Evolutionary conservation across 2,329 filamentous ascomycete species (phyloP).

Genomic region (Trichoderma arundinaceum): DNA sequence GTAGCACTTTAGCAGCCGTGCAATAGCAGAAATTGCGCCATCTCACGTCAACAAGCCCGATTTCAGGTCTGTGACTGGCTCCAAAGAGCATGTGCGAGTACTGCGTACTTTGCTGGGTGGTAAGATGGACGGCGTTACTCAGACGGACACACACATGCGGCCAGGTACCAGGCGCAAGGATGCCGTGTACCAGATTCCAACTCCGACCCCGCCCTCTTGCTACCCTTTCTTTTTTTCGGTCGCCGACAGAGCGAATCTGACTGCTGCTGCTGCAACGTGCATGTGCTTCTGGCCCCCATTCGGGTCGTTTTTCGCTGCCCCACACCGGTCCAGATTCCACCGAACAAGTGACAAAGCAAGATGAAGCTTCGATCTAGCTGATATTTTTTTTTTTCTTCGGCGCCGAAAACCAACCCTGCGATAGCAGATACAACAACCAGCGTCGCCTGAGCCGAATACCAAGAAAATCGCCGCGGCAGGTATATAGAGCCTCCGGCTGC

Average conservation of each 20-base stretch:
- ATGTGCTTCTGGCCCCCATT: conserved; percentile 12
- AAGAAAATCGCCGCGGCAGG: conserved; percentile 1
- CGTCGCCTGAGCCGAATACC: background rate
- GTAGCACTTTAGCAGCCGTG: background rate
- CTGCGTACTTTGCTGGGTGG: background rate
- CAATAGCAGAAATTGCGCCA: conserved; percentile 19
- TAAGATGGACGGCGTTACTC: background rate
- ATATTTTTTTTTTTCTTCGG: background rate
- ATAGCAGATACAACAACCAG: background rate
- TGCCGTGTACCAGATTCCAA: background rate
- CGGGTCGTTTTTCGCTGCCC: background rate
- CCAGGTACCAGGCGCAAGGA: too few species aligned
- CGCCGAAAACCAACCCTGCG: background rate
- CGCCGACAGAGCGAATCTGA: conserved; percentile 14
- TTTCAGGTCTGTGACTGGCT: background rate
- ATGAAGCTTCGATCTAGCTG: background rate
- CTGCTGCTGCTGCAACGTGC: conserved; percentile 19
- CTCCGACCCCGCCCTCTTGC: background rate
- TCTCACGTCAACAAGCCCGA: conserved; percentile 23
- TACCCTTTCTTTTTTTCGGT: background rate
- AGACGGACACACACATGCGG: too few species aligned
- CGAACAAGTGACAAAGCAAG: background rate
- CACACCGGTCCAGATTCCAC: too few species aligned
- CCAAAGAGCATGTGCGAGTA: too few species aligned
- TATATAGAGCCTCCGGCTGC: background rate